Evolutionary conservation across 495 filamentous ascomycete species (phyloP), one percentile per base, ranked within the genome.

Genomic region (Lasiosphaeria hispida): DNA sequence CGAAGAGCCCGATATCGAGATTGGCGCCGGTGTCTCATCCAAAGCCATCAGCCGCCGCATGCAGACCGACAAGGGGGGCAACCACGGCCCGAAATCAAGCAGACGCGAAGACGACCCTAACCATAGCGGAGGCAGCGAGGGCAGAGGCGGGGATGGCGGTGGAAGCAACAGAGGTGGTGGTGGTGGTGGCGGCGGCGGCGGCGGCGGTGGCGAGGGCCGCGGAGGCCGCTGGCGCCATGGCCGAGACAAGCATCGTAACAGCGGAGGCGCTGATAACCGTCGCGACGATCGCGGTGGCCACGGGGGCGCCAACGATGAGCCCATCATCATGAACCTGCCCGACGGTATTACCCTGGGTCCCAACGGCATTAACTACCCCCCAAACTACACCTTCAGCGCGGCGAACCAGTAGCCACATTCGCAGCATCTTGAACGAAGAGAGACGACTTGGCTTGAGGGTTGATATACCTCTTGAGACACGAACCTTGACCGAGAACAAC

Each of bases 1-100:
- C 17, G 94, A 98, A 66, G 94, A 98, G 72, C 94, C 94, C 7
- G 94, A 98, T 69, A 98, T 98, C 63, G 94, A 98, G 70, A 98
- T 98, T 58, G 94, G 94, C 42, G 91, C 92, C 41, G 94, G 94
- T 49, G 95, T 97, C 10, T 96, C 92, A 4, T 96, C 92, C 3
- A 98, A 98, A 77, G 91, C 91, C 10, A 94, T 96, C 62, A 91
- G 87, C 66, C 80, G 89, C 55, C 88, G 91, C 15, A 89, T 92
- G 80, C 82, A 85, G 59, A 91, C 87, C 10, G 88, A 91, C 65
- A 85, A 86, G 59, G 85, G 85, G 33, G 88, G 88, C 40, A 83
- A 82, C 61, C 85, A 87, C 58, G 89, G 88, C 0, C 86, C 87
- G 13, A 85, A 87, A 52, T 90, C 87, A 0, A 85, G 80, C 53